Evolutionary conservation across 805 yeast species (phyloP), one percentile per base, ranked within the genome.

Genomic region (Pichia exigua): DNA sequence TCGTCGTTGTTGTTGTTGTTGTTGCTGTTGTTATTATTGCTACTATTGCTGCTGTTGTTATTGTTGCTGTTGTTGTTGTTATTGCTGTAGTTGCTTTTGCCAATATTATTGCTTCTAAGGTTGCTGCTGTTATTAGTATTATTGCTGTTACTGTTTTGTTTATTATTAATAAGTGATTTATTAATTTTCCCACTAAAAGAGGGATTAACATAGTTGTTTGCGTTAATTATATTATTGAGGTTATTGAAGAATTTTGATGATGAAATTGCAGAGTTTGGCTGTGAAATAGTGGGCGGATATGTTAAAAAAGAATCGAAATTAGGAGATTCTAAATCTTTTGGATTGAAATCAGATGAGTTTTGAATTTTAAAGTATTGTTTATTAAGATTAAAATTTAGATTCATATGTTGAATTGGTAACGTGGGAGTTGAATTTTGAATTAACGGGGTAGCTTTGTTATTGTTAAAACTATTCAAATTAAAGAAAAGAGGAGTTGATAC

Each of bases 251-350:
- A 35, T 35, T 35, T 35, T n/a, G 39, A 35, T 8, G 39, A 35
- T n/a, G 44, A 42, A 26, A 42, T 26, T 26, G 28, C 32, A 17
- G 44, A 28, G 17, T 49, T 40, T 27, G 55, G 44, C 7, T 35
- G 39, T 35, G 39, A 35, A 35, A 35, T 13, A 6, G 40, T 51
- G 18, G 54, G 54, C 3, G 54, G 47, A 10, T 44, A 47, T 17
- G 45, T 51, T 27, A 47, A 30, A 26, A 51, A 51, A 1, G 54
- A 51, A 24, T 47, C 54, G 24, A 51, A 51, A 40, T 51, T 51
- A 11, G 54, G 54, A 9, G 50, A 47, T 18, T 50, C 42, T 10
- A 47, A 38, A 24, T 28, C 35, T 26, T 21, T 41, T 32, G 32
- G 26, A 13, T 49, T 38, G 18, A 44, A 28, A 8, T 46, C 44